Conservation (phyloP, 2,329 filamentous ascomycete genomes). For the Salinomyces thailandicus region DNA sequence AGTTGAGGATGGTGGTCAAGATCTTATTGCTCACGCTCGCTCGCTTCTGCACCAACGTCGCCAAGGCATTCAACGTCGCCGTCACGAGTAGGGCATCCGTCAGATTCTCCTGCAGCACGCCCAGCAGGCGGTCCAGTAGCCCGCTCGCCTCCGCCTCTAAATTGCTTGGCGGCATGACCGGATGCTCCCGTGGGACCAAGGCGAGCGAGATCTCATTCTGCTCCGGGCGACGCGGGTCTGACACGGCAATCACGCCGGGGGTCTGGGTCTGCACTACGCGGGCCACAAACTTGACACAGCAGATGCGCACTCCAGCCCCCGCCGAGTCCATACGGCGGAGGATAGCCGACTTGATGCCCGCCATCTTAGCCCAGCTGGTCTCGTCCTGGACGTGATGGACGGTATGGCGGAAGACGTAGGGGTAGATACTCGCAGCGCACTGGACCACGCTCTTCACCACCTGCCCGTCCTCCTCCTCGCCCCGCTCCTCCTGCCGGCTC, state of each 20-base stretch:
- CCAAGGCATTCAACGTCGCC: constrained; percentile 80
- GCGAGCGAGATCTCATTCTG: constrained; percentile 77
- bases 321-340: constrained; percentile 79
- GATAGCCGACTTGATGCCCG: constrained; percentile 79
- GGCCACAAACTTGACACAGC: constrained; percentile 96
- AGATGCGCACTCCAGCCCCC: constrained; percentile 67
- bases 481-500: constrained; percentile 41
- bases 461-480: constrained; percentile 56
- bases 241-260: constrained; percentile 59
- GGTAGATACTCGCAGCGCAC: constrained; percentile 84
- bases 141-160: constrained; percentile 90
- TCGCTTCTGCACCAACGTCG: constrained; percentile 70
- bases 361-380: constrained; percentile 73
- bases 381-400: constrained; percentile 73
- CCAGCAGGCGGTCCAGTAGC: constrained; percentile 76
- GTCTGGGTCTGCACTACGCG: constrained; percentile 87
- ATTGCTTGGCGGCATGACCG: constrained; percentile 64
- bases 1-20: constrained; percentile 72
- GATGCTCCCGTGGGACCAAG: constrained; percentile 73
- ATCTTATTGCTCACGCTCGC: constrained; percentile 77
- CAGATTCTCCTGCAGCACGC: constrained; percentile 68
- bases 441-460: constrained; percentile 83
- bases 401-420: constrained; percentile 82
- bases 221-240: constrained; percentile 69
- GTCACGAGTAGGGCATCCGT: constrained; percentile 85